Base-by-base conservation (phyloP, 164 flowering plant genomes). In the Annona squamosa region DNA sequence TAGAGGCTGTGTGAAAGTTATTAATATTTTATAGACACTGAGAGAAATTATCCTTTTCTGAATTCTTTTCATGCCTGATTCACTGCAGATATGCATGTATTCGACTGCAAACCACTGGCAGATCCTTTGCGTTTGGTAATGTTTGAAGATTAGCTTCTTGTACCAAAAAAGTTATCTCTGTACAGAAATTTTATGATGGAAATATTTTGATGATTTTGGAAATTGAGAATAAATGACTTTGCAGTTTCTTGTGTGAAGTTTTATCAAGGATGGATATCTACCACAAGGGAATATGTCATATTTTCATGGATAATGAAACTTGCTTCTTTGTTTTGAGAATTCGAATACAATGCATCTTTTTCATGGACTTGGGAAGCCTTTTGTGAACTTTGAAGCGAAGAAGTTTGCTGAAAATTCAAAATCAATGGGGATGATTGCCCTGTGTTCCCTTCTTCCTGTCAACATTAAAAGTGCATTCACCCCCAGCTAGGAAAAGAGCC, bases 71-170 rank as follows among this genome's bases (percentile, higher is more conserved):
- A 5, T 63, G 6, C 48, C 63, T 69, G 45, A 17, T 75, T 67
- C 64, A 63, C 76, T 80, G 85, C 90, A 92, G 97, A 92, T 84
- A 92, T 92, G 97, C 87, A 87, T 79, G 86, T 92, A 13, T 92
- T 88, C 83, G 97, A 85, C 83, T 81, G 82, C 86, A 85, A 79
- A 77, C 97, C 97, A 42, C 82, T 88, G 89, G 65, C 70, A 46
- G 97, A 92, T 85, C 92, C 91, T 73, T 82, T 92, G 80, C 74
- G 84, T 67, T 77, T 92, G 91, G 97, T 92, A 89, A 87, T 84
- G 72, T 78, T 77, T 61, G 44, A 45, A 19, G 4, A 41, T n/a
- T 61, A 2, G 3, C 12, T 42, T 26, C 3, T 9, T n/a, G 5
- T 26, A 66, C 37, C 37, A 42, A 66, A 42, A 2, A 7, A 65